These are phyloP conservation scores for Candida vaughaniae DNA, from an alignment of 805 yeast genomes.

Conservation along the genomic window DNA sequence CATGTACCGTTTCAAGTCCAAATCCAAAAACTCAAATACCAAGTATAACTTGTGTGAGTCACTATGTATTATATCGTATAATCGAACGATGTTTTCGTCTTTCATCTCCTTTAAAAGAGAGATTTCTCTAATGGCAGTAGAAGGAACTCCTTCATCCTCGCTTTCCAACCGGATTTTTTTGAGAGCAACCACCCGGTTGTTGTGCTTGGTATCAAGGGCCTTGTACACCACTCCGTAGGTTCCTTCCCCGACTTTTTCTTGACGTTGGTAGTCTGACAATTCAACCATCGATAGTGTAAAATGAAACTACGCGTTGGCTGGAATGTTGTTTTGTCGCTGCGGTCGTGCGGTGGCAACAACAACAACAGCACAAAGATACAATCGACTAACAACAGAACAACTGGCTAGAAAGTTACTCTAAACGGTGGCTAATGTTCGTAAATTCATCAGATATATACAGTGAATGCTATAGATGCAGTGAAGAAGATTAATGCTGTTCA, in stretches of 20 bases:
- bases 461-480: too few species aligned
- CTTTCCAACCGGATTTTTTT: slow-evolving; percentile 94
- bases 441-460: too few species aligned
- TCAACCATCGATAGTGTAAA: slow-evolving; percentile 90
- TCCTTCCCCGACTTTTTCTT: slow-evolving; percentile 97
- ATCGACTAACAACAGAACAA: too few species aligned
- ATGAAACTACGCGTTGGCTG: slow-evolving; percentile 1
- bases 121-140: slow-evolving; percentile 96
- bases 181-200: slow-evolving; percentile 91
- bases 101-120: slow-evolving; percentile 90
- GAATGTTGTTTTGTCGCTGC: not conserved
- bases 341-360: not conserved
- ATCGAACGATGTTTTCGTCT: slow-evolving; percentile 88
- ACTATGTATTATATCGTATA: slow-evolving; percentile 92
- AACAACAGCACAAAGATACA: too few species aligned
- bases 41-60: slow-evolving; percentile 89
- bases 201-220: slow-evolving; percentile 84
- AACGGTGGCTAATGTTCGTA: too few species aligned
- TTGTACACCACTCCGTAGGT: slow-evolving; percentile 98
- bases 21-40: slow-evolving; percentile 90
- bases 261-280: slow-evolving; percentile 84
- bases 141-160: slow-evolving; percentile 98
- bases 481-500: too few species aligned
- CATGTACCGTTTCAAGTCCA: slow-evolving; percentile 96
- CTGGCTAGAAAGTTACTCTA: too few species aligned